A percentile compares a stretch with the other conserved stretches of the same genome.
Conservation (phyloP, 352 stramenopile species). For the Globisporangium parvum region DNA sequence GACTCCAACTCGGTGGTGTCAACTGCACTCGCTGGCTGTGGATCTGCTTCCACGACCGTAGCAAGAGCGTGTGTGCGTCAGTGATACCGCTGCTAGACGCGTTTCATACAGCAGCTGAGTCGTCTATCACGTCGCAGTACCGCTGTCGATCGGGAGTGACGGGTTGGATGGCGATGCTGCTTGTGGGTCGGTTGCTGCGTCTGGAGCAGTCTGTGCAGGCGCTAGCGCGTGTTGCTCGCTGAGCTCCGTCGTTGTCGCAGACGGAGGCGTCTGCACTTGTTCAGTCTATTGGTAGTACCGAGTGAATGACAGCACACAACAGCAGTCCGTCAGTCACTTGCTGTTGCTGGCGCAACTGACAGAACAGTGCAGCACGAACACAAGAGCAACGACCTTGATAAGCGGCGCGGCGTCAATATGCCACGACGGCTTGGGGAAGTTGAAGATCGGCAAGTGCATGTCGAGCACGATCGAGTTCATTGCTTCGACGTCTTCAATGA, state of each 20-base stretch:
- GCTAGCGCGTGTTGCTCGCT: not conserved
- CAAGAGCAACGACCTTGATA: constrained; percentile 25
- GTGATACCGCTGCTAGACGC: too few species aligned
- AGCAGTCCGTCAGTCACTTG: not conserved
- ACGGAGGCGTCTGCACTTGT: not conserved
- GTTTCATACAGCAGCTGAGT: not conserved
- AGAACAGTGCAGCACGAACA: not conserved
- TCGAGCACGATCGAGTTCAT: constrained; percentile 25
- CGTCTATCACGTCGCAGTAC: not conserved
- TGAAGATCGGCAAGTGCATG: constrained; percentile 28
- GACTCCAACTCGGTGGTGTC: not conserved
- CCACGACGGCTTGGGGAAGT: constrained; percentile 30
- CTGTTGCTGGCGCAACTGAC: not conserved
- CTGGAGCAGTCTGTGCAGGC: not conserved
- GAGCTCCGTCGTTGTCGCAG: not conserved
- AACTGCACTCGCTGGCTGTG: not conserved
- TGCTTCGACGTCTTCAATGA: constrained; percentile 22
- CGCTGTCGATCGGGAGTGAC: not conserved
- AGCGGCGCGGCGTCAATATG: constrained; percentile 21
- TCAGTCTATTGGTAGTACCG: not conserved
- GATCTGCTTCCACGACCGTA: not conserved
- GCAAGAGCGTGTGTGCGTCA: not conserved
- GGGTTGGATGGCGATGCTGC: too few species aligned
- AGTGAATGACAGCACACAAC: not conserved
- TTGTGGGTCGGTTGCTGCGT: not conserved